Conservation (phyloP, 805 yeast species). For the Pichia paraexigua region DNA sequence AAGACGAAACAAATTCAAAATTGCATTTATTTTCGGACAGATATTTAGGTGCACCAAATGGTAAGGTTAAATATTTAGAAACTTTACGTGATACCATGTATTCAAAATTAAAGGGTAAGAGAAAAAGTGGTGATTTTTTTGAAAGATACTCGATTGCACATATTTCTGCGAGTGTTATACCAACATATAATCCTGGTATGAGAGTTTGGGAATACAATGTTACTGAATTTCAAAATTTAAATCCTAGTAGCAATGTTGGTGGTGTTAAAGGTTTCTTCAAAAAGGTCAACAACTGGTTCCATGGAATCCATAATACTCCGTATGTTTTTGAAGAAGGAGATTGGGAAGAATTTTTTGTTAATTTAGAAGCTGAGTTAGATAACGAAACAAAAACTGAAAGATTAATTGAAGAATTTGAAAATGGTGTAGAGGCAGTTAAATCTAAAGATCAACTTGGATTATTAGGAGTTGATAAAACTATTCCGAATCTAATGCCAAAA, state of each 20-base stretch:
- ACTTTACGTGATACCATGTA: constrained; percentile 49
- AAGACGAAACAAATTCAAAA: constrained; percentile 17
- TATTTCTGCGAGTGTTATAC: constrained; percentile 67
- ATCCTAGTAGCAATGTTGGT: neutral
- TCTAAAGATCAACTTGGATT: constrained; percentile 6
- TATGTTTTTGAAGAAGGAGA: constrained; percentile 23
- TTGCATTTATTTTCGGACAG: constrained; percentile 18
- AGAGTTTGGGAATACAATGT: constrained; percentile 84
- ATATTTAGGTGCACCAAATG: constrained; percentile 59
- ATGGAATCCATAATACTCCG: neutral
- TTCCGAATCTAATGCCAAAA: constrained; percentile 52
- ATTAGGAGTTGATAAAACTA: constrained; percentile 43
- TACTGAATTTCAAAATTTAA: constrained; percentile 37
- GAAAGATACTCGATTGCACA: constrained; percentile 65
- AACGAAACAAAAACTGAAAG: constrained; percentile 6
- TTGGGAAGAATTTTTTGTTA: constrained; percentile 10
- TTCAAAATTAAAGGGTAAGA: constrained; percentile 38
- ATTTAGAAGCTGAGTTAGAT: constrained; percentile 6
- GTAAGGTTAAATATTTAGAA: constrained; percentile 58
- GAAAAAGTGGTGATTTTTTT: constrained; percentile 34
- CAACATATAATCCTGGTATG: constrained; percentile 78
- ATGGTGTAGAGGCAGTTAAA: constrained; percentile 11
- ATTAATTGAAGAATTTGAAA: constrained; percentile 6
- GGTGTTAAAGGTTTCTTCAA: neutral
- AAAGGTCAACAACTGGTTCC: neutral